Base-by-base conservation (phyloP, 352 stramenopile species). In the Aphanomyces cochlioides region DNA sequence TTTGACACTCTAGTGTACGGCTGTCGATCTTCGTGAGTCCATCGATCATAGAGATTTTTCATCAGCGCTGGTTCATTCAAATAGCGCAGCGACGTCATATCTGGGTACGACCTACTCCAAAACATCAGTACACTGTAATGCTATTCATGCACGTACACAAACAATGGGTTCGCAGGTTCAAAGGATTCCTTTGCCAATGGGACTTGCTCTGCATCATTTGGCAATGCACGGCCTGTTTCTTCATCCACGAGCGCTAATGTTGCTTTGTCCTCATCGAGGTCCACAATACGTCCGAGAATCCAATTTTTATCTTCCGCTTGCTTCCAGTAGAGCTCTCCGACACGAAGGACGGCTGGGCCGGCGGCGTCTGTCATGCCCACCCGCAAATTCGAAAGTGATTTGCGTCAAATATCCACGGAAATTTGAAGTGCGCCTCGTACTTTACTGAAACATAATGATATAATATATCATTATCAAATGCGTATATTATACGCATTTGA, bases 81-180 rank as follows among this genome's bases (percentile, higher is more conserved):
- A 53, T 94, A 81, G 43, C 83, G 81, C 39, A 94, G 75, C 59
- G 84, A 90, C 72, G 87, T 94, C 84, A 94, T 94, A 50, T 94
- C 86, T 17, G 82, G 77, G 15, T 82, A 79, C 12, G 84, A 90
- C 37, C 72, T 87, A 45, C 58, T 38, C 4, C 56, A 21, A 65
- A 17, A 50, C 0, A 5, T 50, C n/a, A 56, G 6, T 28, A 28
- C 28, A 28, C 28, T 28, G 28, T 28, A 8, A 72, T 3, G 66
- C 7, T 34, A 39, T 19, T 54, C 37, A 21, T 28, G 28, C 10
- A 50, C 43, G 43, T 72, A 78, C 74, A 43, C 77, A 71, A 90
- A 87, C 8, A 94, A 69, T 56, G 86, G 84, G 72, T 94, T 94
- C 7, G 86, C 86, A 1, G 80, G 73, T 68, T 79, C 90, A 3